Evolutionary conservation across 495 filamentous ascomycete genomes (phyloP).

Genomic region (Neurospora tetraspora): DNA sequence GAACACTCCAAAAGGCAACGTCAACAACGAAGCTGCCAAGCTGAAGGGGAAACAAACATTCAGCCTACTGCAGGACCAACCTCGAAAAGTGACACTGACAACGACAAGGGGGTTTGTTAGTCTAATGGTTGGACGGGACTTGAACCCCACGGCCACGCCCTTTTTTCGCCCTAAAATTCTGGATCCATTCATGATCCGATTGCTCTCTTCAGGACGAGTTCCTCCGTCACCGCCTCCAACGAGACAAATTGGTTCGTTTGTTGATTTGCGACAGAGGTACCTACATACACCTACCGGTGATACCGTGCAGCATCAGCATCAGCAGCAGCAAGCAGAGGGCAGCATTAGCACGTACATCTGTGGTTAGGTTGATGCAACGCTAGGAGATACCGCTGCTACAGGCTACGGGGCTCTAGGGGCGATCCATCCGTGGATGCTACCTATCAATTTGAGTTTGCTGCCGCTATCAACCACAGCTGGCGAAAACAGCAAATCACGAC

Average conservation of each 20-base stretch:
- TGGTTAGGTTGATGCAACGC: not conserved
- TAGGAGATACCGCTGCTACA: not conserved
- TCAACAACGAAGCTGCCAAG: not conserved
- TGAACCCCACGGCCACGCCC: not conserved
- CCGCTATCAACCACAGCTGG: not conserved
- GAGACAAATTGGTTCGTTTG: not conserved
- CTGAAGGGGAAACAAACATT: not conserved
- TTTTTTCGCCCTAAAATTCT: not conserved
- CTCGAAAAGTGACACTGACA: no score
- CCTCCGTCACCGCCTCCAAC: not conserved
- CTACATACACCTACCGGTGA: not conserved
- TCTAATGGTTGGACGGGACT: not conserved
- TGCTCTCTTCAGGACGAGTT: not conserved
- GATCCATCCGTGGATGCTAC: not conserved
- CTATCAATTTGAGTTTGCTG: not conserved
- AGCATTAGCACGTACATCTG: not conserved
- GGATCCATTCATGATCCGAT: not conserved
- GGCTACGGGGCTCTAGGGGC: not conserved
- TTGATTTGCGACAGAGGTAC: not conserved
- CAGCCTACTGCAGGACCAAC: not conserved
- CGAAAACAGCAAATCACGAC: not conserved
- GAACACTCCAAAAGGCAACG: not conserved
- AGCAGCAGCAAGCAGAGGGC: not conserved
- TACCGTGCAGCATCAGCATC: not conserved
- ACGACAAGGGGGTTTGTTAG: no score